Evolutionary conservation across 805 yeast genomes (phyloP).

Genomic region (Spathaspora sp.): DNA sequence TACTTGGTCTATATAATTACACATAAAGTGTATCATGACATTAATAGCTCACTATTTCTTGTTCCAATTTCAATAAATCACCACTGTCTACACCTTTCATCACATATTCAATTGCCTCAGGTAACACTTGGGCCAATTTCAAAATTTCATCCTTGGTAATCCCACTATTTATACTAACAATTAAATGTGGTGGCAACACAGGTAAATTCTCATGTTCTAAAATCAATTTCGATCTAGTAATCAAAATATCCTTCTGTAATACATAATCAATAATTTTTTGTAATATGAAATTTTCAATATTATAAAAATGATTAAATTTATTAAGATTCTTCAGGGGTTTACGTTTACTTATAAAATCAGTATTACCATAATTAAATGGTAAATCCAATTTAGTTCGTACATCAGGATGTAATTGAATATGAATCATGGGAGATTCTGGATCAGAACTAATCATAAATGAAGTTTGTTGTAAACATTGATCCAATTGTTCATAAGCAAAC

Average conservation of each 20-base stretch:
- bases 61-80: slow-evolving; percentile 24
- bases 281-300: slow-evolving; percentile 56
- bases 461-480: slow-evolving; percentile 20
- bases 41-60: slow-evolving; percentile 14
- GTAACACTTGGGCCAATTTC: slow-evolving; percentile 19
- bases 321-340: slow-evolving; percentile 40
- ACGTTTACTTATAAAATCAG: slow-evolving; percentile 40
- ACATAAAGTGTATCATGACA: slow-evolving; percentile 1
- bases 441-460: slow-evolving; percentile 53
- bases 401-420: slow-evolving; percentile 53
- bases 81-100: slow-evolving; percentile 18
- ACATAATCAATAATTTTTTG: slow-evolving; percentile 63
- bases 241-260: slow-evolving; percentile 50
- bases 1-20: not conserved
- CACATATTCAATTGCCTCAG: slow-evolving; percentile 16
- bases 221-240: slow-evolving; percentile 61
- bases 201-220: slow-evolving; percentile 75
- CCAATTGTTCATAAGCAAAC: slow-evolving; percentile 37
- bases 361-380: slow-evolving; percentile 50
- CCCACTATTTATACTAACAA: slow-evolving; percentile 28
- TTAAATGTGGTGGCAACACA: slow-evolving; percentile 34
- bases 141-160: slow-evolving; percentile 24
- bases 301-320: slow-evolving; percentile 40
- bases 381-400: slow-evolving; percentile 42
- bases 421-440: slow-evolving; percentile 63